A percentile compares a stretch with the other conserved stretches of the same genome.
Conservation (phyloP, 2,329 filamentous ascomycete species). For the Colletotrichum sublineola region DNA sequence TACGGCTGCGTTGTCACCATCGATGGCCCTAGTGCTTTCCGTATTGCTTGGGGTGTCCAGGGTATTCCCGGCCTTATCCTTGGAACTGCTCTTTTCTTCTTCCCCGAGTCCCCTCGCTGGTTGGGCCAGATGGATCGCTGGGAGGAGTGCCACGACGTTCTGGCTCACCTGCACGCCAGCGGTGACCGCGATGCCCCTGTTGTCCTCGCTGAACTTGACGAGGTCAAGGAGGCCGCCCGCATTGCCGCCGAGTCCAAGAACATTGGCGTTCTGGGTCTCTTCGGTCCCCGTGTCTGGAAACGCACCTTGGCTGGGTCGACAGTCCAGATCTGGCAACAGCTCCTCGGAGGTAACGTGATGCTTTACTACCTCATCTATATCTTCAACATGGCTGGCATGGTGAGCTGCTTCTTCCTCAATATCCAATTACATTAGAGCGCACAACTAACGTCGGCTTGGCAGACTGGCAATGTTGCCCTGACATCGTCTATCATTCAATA, state of each 20-base stretch:
- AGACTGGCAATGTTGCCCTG: conserved; percentile 51
- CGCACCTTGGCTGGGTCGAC: conserved; percentile 65
- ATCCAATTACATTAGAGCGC: neutral
- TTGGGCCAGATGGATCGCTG: conserved; percentile 41
- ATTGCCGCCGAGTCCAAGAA: conserved; percentile 54
- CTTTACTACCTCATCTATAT: conserved; percentile 74
- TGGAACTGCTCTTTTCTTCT: conserved; percentile 43
- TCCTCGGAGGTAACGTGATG: conserved; percentile 69
- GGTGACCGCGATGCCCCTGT: conserved; percentile 67
- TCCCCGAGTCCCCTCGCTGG: conserved; percentile 41
- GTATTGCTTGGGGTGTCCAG: conserved; percentile 53
- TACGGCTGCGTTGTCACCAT: conserved; percentile 73
- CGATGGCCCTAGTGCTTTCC: conserved; percentile 72
- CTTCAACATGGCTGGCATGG: conserved; percentile 71
- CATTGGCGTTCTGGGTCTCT: conserved; percentile 58
- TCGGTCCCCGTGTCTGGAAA: conserved; percentile 62
- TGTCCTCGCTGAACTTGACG: conserved; percentile 70
- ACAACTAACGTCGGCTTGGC: conserved; percentile 6
- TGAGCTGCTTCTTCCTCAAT: neutral
- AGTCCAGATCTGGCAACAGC: conserved; percentile 69
- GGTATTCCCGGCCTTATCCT: conserved; percentile 45
- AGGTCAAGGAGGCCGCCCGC: conserved; percentile 60
- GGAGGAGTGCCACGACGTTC: conserved; percentile 42
- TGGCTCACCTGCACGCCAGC: conserved; percentile 63
- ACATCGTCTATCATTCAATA: conserved; percentile 68